phyloP scores from a whole-genome alignment of 1,139 yeast species.

The Williopsis jadinii region DNA sequence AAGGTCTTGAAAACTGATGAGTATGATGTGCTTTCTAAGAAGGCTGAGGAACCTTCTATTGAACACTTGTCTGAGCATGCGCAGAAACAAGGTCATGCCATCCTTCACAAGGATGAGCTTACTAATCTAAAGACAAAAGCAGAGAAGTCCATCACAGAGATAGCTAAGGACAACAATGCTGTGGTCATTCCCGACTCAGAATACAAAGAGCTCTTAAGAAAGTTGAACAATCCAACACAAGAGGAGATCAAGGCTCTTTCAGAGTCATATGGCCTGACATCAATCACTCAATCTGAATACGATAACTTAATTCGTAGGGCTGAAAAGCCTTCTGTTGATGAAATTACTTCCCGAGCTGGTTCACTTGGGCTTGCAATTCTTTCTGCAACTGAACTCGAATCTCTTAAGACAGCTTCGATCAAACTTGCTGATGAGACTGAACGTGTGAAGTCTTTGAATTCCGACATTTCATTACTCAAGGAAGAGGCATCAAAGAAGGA shows the following conservation, averaged over 20 bases:
- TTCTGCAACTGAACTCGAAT: conserved; percentile 15
- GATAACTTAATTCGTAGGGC: conserved; percentile 15
- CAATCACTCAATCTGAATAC: conserved; percentile 25
- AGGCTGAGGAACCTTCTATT: conserved; percentile 26
- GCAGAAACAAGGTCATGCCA: conserved; percentile 21
- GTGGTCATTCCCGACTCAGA: conserved; percentile 26
- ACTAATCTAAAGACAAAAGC: conserved; percentile 24
- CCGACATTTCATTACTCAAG: conserved; percentile 22
- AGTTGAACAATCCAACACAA: conserved; percentile 30
- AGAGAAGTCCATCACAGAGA: conserved; percentile 24
- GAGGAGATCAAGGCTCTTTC: conserved; percentile 30
- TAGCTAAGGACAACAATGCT: conserved; percentile 22
- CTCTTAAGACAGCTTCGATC: conserved; percentile 18
- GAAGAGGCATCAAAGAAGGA: conserved; percentile 17
- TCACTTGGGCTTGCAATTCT: conserved; percentile 23
- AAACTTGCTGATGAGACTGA: conserved; percentile 5
- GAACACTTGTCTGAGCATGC: conserved; percentile 23
- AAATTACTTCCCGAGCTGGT: conserved; percentile 24
- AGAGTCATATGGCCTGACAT: conserved; percentile 13
- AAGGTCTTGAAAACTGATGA: conserved; percentile 27
- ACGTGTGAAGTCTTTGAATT: conserved; percentile 3
- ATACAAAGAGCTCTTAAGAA: conserved; percentile 23
- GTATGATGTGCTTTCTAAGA: conserved; percentile 14
- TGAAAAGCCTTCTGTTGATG: conserved; percentile 22
- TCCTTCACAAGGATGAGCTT: conserved; percentile 22